A percentile compares a stretch with the other conserved stretches of the same genome.
phyloP scores from a whole-genome alignment of 140 eudicot genomes.

The Flaveria floridana region DNA sequence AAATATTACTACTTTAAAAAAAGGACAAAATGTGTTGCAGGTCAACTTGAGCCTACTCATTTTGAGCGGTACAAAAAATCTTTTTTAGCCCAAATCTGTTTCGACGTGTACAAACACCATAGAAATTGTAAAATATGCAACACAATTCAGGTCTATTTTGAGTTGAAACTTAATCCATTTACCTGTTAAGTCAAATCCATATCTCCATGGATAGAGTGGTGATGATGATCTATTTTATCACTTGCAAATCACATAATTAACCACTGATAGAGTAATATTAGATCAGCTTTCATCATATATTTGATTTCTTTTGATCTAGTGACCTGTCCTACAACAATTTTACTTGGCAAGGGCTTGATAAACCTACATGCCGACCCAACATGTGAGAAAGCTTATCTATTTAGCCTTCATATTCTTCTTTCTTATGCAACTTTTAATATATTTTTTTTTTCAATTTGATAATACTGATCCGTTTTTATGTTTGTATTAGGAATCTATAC shows the following conservation, averaged over 20 bases:
- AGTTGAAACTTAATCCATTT: background rate
- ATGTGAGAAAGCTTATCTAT: slow-evolving; percentile 43
- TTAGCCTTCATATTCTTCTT: slow-evolving; percentile 8
- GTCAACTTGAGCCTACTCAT: slow-evolving; percentile 10
- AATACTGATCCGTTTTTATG: background rate
- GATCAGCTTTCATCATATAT: background rate
- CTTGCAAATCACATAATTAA: background rate
- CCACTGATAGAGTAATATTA: background rate
- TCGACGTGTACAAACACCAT: background rate
- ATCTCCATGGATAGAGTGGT: background rate
- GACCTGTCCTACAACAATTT: slow-evolving; percentile 81
- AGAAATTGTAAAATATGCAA: background rate
- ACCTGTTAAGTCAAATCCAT: background rate
- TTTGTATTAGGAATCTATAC: slow-evolving; percentile 23
- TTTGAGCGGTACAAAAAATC: background rate
- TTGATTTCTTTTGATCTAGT: slow-evolving; percentile 47
- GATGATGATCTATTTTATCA: background rate
- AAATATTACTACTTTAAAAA: background rate
- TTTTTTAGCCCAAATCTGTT: background rate
- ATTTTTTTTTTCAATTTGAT: background rate
- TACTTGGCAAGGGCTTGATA: slow-evolving; percentile 62
- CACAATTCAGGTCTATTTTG: background rate
- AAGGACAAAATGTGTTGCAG: background rate
- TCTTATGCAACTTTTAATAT: background rate
- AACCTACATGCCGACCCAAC: slow-evolving; percentile 55